Evolutionary conservation across 2,329 filamentous ascomycete genomes (phyloP).

Genomic region (Canariomyces notabilis): DNA sequence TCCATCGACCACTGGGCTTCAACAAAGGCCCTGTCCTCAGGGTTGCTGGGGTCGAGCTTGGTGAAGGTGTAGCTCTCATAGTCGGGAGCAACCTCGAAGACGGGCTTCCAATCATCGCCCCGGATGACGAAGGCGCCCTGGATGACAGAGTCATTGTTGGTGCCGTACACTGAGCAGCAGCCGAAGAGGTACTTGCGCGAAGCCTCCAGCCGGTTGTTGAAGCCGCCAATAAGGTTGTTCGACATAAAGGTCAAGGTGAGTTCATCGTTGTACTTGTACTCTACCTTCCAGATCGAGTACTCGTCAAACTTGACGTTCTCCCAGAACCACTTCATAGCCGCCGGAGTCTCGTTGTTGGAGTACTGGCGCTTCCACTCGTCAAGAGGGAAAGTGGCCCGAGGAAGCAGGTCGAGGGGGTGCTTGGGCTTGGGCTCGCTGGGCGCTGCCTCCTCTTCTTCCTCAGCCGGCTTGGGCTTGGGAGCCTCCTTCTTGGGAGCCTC

Average conservation of each 20-base stretch:
- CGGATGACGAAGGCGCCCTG: conserved; percentile 92
- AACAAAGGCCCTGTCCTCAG: conserved; percentile 80
- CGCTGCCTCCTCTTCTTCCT: conserved; percentile 42
- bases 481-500: conserved; percentile 39
- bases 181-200: conserved; percentile 99
- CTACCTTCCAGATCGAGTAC: conserved; percentile 89
- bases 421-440: conserved; percentile 76
- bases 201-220: conserved; percentile 94
- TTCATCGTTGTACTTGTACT: conserved; percentile 99
- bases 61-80: conserved; percentile 93
- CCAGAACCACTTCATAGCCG: conserved; percentile 96
- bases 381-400: conserved; percentile 72
- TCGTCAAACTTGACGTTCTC: conserved; percentile 89
- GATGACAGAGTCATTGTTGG: conserved; percentile 84
- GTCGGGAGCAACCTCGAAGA: conserved; percentile 96
- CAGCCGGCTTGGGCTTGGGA: conserved; percentile 40
- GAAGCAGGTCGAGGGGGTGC: conserved; percentile 86
- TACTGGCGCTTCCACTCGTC: conserved; percentile 99
- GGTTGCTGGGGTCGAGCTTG: conserved; percentile 87
- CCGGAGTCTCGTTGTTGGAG: conserved; percentile 88
- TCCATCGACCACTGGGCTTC: conserved; percentile 91
- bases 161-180: conserved; percentile 80
- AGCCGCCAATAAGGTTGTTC: conserved; percentile 95
- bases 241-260: conserved; percentile 98
- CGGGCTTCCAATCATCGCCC: conserved; percentile 77